A percentile compares a stretch with the other conserved stretches of the same genome.
Evolutionary conservation across 2,329 filamentous ascomycete species (phyloP).

Genomic region (Alternaria consortialis): DNA sequence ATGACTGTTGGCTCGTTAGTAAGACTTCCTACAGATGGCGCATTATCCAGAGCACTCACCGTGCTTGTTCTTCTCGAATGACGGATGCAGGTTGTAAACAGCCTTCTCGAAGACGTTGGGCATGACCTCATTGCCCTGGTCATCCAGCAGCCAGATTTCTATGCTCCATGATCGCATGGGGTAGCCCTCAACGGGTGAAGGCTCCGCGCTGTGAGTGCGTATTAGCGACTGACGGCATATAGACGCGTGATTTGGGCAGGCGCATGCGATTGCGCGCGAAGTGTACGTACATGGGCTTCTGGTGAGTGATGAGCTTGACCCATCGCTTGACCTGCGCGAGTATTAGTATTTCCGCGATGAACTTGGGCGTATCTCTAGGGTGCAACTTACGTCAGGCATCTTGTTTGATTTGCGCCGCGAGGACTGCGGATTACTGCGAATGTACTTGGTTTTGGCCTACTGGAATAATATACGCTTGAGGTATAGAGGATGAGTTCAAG

Average conservation of each 20-base stretch:
- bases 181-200: slow-evolving; percentile 83
- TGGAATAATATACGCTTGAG: not conserved
- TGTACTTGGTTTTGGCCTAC: not conserved
- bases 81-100: slow-evolving; percentile 91
- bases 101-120: slow-evolving; percentile 91
- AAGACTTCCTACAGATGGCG: not conserved
- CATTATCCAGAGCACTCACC: slow-evolving; percentile 61
- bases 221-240: slow-evolving; percentile 25
- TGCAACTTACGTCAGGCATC: slow-evolving; percentile 57
- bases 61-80: slow-evolving; percentile 86
- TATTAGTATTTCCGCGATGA: slow-evolving; percentile 20
- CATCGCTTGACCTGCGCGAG: slow-evolving; percentile 75
- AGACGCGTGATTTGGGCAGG: slow-evolving; percentile 19
- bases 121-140: slow-evolving; percentile 82
- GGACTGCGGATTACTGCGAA: not conserved
- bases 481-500: not conserved
- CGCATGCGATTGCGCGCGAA: slow-evolving; percentile 26
- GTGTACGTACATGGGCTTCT: slow-evolving; percentile 80
- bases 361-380: not conserved
- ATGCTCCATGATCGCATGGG: slow-evolving; percentile 95
- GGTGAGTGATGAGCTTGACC: slow-evolving; percentile 92
- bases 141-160: slow-evolving; percentile 82
- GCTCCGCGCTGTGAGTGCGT: slow-evolving; percentile 70
- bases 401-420: slow-evolving; percentile 31
- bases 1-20: slow-evolving; percentile 59